Base-by-base conservation (phyloP, 2,329 filamentous ascomycete species). In the Neofusicoccum sp. region DNA sequence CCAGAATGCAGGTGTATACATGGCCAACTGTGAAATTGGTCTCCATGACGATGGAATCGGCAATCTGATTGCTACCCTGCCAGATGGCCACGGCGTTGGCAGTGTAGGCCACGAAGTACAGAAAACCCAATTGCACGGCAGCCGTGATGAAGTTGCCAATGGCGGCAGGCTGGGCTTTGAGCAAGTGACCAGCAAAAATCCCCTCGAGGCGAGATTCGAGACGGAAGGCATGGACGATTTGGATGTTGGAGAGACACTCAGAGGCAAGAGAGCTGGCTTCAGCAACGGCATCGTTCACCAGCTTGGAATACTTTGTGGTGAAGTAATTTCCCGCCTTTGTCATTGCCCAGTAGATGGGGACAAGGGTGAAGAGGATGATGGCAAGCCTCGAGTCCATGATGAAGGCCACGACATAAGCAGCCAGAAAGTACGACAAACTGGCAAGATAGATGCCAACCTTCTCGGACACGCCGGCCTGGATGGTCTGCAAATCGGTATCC, bases 281-380 rank as follows among this genome's bases (percentile, higher is more conserved):
- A 31, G 33, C 44, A n/a, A 60, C 44, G n/a, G 44, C 56, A 4
- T 49, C 56, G 14, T 37, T 41, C 9, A 60, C 44, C 22, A 16
- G 44, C 22, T 49, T 48, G 16, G 56, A 39, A 31, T 60, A 60
- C 44, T 60, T 60, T 2, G 33, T n/a, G 3, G 56, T 49, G n/a
- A 49, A 60, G 56, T 60, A 16, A 3, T 31, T 16, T 9, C 56
- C 56, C 2, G 9, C 34, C 5, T 48, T 49, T 7, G 67, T 88
- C 81, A 75, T 90, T 87, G 4, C 88, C 87, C 6, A 90, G 78
- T 44, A 85, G 77, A 75, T 90, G 86, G 14, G 84, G 84, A 71
- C 90, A 87, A 68, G 86, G 87, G 71, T 90, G 34, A 49, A 60
- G 3, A 62, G 29, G 22, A 54, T 54, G 2, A 62, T 34, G 22